A percentile compares a stretch with the other conserved stretches of the same genome.
Conservation (phyloP, 2,329 filamentous ascomycete species). For the Colletotrichum agaves region DNA sequence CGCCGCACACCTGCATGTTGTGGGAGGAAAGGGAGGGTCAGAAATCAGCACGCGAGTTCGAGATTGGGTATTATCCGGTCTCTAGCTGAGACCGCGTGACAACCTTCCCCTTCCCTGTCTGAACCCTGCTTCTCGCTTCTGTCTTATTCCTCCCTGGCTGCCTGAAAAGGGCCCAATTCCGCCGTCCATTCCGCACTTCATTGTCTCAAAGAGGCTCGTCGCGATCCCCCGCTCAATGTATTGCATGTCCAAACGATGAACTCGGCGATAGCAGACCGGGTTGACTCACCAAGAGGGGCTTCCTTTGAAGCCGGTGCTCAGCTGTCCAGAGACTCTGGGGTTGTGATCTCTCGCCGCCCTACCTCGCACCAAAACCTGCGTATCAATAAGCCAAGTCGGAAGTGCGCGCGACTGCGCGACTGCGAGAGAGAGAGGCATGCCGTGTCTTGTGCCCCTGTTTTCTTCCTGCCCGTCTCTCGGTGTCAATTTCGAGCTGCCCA, state of each 20-base stretch:
- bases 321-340: constrained; percentile 6
- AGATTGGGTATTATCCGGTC: constrained; percentile 4
- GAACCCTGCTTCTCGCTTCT: not conserved
- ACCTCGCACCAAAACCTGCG: not conserved
- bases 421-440: not conserved
- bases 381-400: not conserved
- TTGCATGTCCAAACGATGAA: too few species aligned
- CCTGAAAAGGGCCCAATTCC: not conserved
- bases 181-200: not conserved
- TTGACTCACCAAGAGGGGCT: not conserved
- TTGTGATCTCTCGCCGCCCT: not conserved
- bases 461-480: constrained; percentile 16
- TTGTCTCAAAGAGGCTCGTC: too few species aligned
- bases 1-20: constrained; percentile 20
- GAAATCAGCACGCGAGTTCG: not conserved
- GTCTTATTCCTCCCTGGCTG: not conserved
- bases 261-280: too few species aligned
- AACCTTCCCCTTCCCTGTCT: not conserved
- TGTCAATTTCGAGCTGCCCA: constrained; percentile 9
- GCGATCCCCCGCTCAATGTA: too few species aligned
- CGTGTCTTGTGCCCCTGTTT: constrained; percentile 13
- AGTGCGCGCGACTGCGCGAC: not conserved
- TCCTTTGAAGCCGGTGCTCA: not conserved
- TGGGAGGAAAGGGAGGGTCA: not conserved
- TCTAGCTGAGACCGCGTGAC: constrained; percentile 32